A percentile compares a stretch with the other conserved stretches of the same genome.
phyloP scores from a whole-genome alignment of 1,139 yeast species.

The Scheffersomyces illinoinensis region DNA sequence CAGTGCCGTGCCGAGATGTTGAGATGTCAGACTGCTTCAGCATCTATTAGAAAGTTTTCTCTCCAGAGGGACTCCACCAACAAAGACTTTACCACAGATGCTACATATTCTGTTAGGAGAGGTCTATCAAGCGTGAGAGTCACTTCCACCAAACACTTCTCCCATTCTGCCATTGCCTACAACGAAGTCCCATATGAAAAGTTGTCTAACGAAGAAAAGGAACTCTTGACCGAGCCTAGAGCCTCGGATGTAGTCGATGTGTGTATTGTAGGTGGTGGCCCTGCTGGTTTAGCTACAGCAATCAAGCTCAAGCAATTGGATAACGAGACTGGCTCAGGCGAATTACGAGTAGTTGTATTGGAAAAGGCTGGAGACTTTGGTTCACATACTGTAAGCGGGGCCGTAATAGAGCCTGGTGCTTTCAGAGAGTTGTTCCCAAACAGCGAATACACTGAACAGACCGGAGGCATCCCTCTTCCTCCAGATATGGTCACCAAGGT shows the following conservation, averaged over 20 bases:
- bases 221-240: slow-evolving; percentile 57
- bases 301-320: slow-evolving; percentile 85
- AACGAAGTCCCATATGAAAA: slow-evolving; percentile 1
- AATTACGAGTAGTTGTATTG: slow-evolving; percentile 78
- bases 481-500: slow-evolving; percentile 74
- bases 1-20: background rate
- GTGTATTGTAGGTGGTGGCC: slow-evolving; percentile 96
- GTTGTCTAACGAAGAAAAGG: slow-evolving; percentile 43
- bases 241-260: slow-evolving; percentile 87
- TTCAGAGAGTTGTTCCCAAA: slow-evolving; percentile 82
- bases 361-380: slow-evolving; percentile 95
- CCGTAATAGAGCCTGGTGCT: slow-evolving; percentile 88
- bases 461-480: slow-evolving; percentile 68
- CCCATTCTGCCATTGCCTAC: background rate
- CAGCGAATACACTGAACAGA: slow-evolving; percentile 52
- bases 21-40: background rate
- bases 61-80: background rate
- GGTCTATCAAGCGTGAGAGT: background rate
- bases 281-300: slow-evolving; percentile 95
- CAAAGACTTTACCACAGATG: background rate
- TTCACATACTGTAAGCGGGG: slow-evolving; percentile 89
- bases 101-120: background rate
- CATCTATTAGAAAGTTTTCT: background rate
- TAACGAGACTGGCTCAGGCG: slow-evolving; percentile 62
- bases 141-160: background rate